Percentiles rank a stretch among this genome's conserved stretches.
Evolutionary conservation across 2,329 filamentous ascomycete species (phyloP).

Genomic region (Emericellopsis cladophorae): DNA sequence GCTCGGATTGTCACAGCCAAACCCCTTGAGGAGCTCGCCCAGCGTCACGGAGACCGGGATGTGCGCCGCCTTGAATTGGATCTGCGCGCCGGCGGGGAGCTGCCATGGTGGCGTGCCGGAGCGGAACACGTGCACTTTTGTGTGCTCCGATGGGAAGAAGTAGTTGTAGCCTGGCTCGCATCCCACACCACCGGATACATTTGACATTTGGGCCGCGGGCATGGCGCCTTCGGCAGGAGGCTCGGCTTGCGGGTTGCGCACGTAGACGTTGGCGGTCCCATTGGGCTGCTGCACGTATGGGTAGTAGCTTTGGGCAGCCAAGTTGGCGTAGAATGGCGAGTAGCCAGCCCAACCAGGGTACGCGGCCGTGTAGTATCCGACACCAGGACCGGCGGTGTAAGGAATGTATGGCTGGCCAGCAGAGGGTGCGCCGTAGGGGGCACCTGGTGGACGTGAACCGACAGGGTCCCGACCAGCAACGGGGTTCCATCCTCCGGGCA

Average conservation of each 20-base stretch:
- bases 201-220: constrained; percentile 40
- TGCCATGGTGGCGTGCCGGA: constrained; percentile 40
- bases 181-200: constrained; percentile 43
- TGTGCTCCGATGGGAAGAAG: constrained; percentile 44
- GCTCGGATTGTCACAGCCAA: constrained; percentile 39
- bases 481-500: constrained; percentile 28
- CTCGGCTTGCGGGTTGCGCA: constrained; percentile 26
- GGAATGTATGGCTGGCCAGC: constrained; percentile 25
- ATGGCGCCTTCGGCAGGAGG: constrained; percentile 30
- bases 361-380: constrained; percentile 6
- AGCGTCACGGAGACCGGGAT: constrained; percentile 41
- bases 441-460: constrained; percentile 15
- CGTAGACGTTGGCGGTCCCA: constrained; percentile 18
- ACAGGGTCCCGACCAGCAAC: constrained; percentile 22
- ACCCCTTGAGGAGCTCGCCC: constrained; percentile 42
- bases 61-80: constrained; percentile 35
- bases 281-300: constrained; percentile 20
- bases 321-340: background rate
- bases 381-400: constrained; percentile 20
- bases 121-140: constrained; percentile 46
- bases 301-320: background rate
- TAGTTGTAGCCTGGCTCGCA: constrained; percentile 52
- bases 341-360: background rate
- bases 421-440: constrained; percentile 18
- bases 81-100: constrained; percentile 23